Base-by-base conservation (phyloP, 1,284 basidiomycete species). In the Fomitiporia mediterranea region DNA sequence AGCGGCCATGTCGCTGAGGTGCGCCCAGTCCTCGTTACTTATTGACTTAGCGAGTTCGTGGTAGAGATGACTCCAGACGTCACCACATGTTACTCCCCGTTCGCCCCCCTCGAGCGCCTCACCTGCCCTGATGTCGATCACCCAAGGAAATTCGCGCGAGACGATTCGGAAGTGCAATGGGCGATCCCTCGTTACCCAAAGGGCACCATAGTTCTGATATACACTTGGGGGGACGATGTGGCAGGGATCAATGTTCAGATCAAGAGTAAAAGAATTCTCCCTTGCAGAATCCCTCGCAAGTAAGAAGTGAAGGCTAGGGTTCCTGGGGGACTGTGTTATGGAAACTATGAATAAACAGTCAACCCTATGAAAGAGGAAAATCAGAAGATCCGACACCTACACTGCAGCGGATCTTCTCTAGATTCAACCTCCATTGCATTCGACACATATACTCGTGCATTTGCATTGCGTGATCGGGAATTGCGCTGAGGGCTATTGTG, bases 61-160 rank as follows among this genome's bases (percentile, higher is more conserved):
- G 59, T 80, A 68, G 17, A 86, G 44, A 2, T 73, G 76, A 39
- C 77, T 75, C 72, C 82, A 84, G 2, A 85, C 67, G 15, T 71
- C 70, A 49, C 74, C 71, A 57, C 78, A 81, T 2, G 79, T 80
- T 34, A 83, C 66, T 27, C 54, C 54, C 7, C 32, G 47, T 11
- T 40, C 35, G 21, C n/a, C 17, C 21, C 7, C 43, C 27, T 53
- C 51, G 11, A 37, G 28, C 73, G 65, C 0, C 61, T 60, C 8
- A 62, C 65, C 2, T 23, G 47, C 68, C 27, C 42, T 47, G 17
- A 62, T 56, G 28, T 62, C 59, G 17, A 62, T 51, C 15, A 56
- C 55, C 61, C 61, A 62, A n/a, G 61, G 61, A 48, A 62, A 60
- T 3, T 62, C 59, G 13, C 32, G 49, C 15, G 61, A 60, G 25